Evolutionary conservation across 306 rosid species (phyloP).

Genomic region (Cicer chorassanicum): DNA sequence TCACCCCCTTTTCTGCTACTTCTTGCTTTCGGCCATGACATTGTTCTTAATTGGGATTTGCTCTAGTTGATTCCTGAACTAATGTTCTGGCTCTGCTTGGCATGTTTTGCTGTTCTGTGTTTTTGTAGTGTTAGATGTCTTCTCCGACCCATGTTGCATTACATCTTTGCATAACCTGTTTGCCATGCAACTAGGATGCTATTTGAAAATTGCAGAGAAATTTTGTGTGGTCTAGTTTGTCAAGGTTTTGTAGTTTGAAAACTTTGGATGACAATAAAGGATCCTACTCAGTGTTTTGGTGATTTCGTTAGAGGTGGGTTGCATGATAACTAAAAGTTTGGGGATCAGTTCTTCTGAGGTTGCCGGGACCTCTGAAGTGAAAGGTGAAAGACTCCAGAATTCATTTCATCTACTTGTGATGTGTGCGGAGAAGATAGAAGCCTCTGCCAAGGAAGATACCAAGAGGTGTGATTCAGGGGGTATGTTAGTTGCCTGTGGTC

Average conservation of each 20-base stretch:
- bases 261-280: neutral
- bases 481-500: neutral
- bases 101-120: neutral
- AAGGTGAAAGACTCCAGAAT: neutral
- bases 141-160: neutral
- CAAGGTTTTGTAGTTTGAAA: neutral
- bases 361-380: neutral
- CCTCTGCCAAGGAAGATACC: neutral
- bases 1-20: neutral
- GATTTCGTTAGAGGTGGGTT: neutral
- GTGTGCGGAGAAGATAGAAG: slow-evolving; percentile 1
- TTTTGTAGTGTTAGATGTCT: neutral
- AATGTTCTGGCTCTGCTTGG: neutral
- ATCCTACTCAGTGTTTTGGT: neutral
- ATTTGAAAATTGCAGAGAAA: neutral
- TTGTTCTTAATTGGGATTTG: neutral
- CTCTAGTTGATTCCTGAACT: neutral
- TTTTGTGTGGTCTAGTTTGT: slow-evolving; percentile 6
- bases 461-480: neutral
- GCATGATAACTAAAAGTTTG: neutral
- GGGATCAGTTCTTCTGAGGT: neutral
- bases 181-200: neutral
- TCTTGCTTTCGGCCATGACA: neutral
- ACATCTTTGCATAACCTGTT: neutral
- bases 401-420: slow-evolving; percentile 7